phyloP scores from a whole-genome alignment of 176 grass and related monocot species.

The Puccinellia tenuiflora region DNA sequence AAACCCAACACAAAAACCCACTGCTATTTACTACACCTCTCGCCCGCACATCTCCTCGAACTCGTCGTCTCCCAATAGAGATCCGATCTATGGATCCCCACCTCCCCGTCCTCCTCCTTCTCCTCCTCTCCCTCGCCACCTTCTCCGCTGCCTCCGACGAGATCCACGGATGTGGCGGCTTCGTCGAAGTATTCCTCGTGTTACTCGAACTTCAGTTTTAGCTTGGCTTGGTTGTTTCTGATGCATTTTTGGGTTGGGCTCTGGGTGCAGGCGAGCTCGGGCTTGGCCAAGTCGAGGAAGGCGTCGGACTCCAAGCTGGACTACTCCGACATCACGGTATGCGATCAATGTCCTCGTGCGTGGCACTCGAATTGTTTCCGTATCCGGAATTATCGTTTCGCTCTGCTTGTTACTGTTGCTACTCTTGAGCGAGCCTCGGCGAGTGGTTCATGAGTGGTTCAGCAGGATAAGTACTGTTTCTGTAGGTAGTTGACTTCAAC shows the following conservation, averaged over 20 bases:
- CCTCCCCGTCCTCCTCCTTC: conserved; percentile 1
- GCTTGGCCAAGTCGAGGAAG: conserved; percentile 65
- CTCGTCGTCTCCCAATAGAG: conserved; percentile 40
- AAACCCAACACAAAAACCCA: not conserved
- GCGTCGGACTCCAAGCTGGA: conserved; percentile 76
- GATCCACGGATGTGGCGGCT: conserved; percentile 93
- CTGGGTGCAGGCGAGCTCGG: conserved; percentile 66
- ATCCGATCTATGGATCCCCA: conserved; percentile 45
- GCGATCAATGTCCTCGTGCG: not conserved
- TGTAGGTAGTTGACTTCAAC: not conserved
- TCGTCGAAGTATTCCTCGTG: conserved; percentile 59
- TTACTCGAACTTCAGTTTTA: conserved; percentile 1
- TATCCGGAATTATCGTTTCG: not conserved
- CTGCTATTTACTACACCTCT: not conserved
- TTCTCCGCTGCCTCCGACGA: conserved; percentile 39
- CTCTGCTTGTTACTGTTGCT: not conserved
- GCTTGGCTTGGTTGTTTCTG: not conserved
- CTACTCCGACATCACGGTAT: conserved; percentile 86
- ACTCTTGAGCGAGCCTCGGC: not conserved
- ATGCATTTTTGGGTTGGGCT: conserved; percentile 12
- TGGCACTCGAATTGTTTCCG: not conserved
- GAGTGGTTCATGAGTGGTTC: not conserved
- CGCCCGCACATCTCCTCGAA: conserved; percentile 13
- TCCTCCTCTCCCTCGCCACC: not conserved
- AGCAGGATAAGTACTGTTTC: not conserved